phyloP scores from a whole-genome alignment of 169 alveolate species.

The Plasmodium adleri region DNA sequence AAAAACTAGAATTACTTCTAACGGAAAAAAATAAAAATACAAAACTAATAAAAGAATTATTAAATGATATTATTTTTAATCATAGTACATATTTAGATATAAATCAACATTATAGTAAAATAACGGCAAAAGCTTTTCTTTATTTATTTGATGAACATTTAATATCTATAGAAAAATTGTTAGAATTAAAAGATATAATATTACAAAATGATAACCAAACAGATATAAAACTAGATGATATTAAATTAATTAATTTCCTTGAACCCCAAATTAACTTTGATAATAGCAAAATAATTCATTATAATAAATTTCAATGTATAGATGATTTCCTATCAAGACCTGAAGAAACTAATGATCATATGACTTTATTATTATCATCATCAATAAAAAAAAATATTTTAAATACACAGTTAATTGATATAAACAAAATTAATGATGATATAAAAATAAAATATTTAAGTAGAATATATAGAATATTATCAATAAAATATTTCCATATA shows the following conservation, averaged over 20 bases:
- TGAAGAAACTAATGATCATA: background rate
- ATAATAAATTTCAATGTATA: slow-evolving; percentile 7
- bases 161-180: slow-evolving; percentile 8
- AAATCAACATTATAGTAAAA: slow-evolving; percentile 41
- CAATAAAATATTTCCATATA: slow-evolving; percentile 51
- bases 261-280: slow-evolving; percentile 70
- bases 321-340: slow-evolving; percentile 48
- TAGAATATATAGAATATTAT: slow-evolving; percentile 54
- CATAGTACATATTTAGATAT: slow-evolving; percentile 55
- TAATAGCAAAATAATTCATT: slow-evolving; percentile 36
- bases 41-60: slow-evolving; percentile 3
- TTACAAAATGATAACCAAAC: slow-evolving; percentile 6
- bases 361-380: no score
- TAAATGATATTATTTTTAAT: slow-evolving; percentile 56
- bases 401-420: background rate
- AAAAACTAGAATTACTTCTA: slow-evolving; percentile 50
- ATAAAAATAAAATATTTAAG: slow-evolving; percentile 38
- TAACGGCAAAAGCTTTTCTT: slow-evolving; percentile 59
- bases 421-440: background rate
- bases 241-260: slow-evolving; percentile 25
- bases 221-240: background rate
- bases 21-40: slow-evolving; percentile 20
- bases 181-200: slow-evolving; percentile 10
- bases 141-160: slow-evolving; percentile 52
- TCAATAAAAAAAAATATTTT: background rate